These are phyloP conservation scores for Chalaropsis ovoidea DNA, from an alignment of 2,329 filamentous ascomycete species.

Conservation along the genomic window DNA sequence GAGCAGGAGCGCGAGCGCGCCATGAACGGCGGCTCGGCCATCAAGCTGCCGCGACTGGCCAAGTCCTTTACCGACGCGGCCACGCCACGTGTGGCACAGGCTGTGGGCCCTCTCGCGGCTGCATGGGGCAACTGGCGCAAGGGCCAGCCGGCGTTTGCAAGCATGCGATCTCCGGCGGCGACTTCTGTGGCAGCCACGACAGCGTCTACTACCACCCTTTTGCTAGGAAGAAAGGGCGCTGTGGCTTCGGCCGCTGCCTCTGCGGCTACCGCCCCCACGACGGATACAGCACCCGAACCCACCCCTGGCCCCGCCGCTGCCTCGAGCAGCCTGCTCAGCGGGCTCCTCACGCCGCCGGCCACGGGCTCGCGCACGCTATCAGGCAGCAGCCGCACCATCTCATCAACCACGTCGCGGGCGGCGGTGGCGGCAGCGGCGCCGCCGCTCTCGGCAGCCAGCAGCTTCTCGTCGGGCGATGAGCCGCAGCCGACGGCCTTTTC, in stretches of 20 bases:
- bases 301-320: background rate
- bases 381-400: constrained; percentile 7
- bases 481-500: constrained; percentile 48
- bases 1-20: constrained; percentile 87
- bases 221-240: background rate
- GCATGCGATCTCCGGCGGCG: constrained; percentile 38
- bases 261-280: constrained; percentile 27
- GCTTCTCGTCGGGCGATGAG: constrained; percentile 27
- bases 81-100: constrained; percentile 73
- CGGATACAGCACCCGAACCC: constrained; percentile 28
- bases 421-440: too few species aligned
- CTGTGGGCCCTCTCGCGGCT: constrained; percentile 67
- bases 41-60: constrained; percentile 64
- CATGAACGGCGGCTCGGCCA: constrained; percentile 56
- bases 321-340: constrained; percentile 56
- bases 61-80: constrained; percentile 44
- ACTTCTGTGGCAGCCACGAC: background rate
- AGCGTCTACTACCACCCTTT: constrained; percentile 1
- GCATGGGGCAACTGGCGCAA: constrained; percentile 95
- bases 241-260: constrained; percentile 1
- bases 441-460: constrained; percentile 39
- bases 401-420: background rate
- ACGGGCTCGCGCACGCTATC: constrained; percentile 48
- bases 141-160: constrained; percentile 42
- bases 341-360: constrained; percentile 80